Evolutionary conservation across 2,329 filamentous ascomycete species (phyloP).

Genomic region (Venturia asperata): DNA sequence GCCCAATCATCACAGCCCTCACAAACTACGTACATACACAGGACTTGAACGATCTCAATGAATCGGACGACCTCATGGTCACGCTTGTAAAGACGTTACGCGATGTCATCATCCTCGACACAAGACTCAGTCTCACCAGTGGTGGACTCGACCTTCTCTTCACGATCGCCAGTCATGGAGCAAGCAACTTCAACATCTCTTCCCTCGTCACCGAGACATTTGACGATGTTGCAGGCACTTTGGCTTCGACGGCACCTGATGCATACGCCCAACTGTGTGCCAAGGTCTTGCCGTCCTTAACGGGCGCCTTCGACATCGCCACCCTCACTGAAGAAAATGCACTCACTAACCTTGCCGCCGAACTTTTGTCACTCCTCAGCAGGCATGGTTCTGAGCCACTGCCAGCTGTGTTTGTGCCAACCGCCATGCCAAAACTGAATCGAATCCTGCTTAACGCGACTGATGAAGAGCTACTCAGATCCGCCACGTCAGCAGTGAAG

Average conservation of each 20-base stretch:
- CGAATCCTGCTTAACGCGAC: slow-evolving; percentile 71
- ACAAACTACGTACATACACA: slow-evolving; percentile 70
- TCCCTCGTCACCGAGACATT: slow-evolving; percentile 85
- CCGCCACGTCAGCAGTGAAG: slow-evolving; percentile 78
- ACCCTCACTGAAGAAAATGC: slow-evolving; percentile 78
- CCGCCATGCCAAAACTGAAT: slow-evolving; percentile 80
- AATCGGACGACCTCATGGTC: slow-evolving; percentile 86
- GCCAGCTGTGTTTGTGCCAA: slow-evolving; percentile 75
- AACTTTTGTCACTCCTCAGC: slow-evolving; percentile 72
- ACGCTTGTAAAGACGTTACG: slow-evolving; percentile 82
- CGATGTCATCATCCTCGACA: slow-evolving; percentile 73
- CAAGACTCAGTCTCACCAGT: slow-evolving; percentile 64
- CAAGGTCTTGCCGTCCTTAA: slow-evolving; percentile 82
- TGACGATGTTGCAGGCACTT: slow-evolving; percentile 69
- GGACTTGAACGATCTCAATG: slow-evolving; percentile 74
- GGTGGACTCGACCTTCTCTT: slow-evolving; percentile 80
- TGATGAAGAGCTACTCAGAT: slow-evolving; percentile 84
- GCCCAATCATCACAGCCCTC: slow-evolving; percentile 52
- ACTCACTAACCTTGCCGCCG: slow-evolving; percentile 77
- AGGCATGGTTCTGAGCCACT: slow-evolving; percentile 80
- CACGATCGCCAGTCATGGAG: slow-evolving; percentile 78
- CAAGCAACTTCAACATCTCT: slow-evolving; percentile 83
- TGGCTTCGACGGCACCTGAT: slow-evolving; percentile 57
- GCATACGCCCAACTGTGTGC: slow-evolving; percentile 72
- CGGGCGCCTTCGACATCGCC: slow-evolving; percentile 81